These are phyloP conservation scores for Kluyveromyces sp. DNA, from an alignment of 1,139 yeast species.

Conservation along the genomic window DNA sequence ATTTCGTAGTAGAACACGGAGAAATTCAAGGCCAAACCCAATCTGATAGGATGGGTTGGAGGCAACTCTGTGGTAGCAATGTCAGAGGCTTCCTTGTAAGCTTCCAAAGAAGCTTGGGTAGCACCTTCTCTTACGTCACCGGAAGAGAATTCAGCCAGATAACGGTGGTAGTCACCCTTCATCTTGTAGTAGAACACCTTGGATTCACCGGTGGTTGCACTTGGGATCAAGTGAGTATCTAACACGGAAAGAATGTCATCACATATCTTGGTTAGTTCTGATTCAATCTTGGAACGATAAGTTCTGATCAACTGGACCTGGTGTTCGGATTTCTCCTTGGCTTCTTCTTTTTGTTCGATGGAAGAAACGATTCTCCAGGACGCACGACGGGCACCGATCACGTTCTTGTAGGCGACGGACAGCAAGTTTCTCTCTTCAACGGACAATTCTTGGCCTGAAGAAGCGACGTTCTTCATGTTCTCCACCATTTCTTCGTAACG, in stretches of 20 bases:
- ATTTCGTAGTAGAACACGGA: slow-evolving; percentile 98
- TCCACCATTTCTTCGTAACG: slow-evolving; percentile 99
- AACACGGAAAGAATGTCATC: slow-evolving; percentile 87
- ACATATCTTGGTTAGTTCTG: slow-evolving; percentile 88
- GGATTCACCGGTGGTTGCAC: slow-evolving; percentile 94
- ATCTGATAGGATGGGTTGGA: slow-evolving; percentile 97
- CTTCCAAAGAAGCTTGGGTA: slow-evolving; percentile 86
- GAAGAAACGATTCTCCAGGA: slow-evolving; percentile 98
- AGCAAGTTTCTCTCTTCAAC: slow-evolving; percentile 97
- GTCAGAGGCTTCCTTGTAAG: slow-evolving; percentile 92
- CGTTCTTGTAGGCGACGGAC: slow-evolving; percentile 97
- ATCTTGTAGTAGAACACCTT: slow-evolving; percentile 97
- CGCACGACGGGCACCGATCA: slow-evolving; percentile 98
- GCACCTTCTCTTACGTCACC: slow-evolving; percentile 90
- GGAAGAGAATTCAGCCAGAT: slow-evolving; percentile 92
- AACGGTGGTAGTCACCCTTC: slow-evolving; percentile 99
- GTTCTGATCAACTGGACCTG: slow-evolving; percentile 89
- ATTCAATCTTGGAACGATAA: slow-evolving; percentile 91
- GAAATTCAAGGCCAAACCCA: slow-evolving; percentile 96
- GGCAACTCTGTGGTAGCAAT: slow-evolving; percentile 96
- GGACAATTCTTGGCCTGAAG: slow-evolving; percentile 89
- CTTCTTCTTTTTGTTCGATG: slow-evolving; percentile 96
- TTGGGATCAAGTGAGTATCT: slow-evolving; percentile 82
- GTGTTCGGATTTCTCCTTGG: slow-evolving; percentile 66
- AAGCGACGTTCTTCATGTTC: slow-evolving; percentile 96